phyloP scores from a whole-genome alignment of 768 basidiomycete genomes.

The Stropharia rugosoannulata region DNA sequence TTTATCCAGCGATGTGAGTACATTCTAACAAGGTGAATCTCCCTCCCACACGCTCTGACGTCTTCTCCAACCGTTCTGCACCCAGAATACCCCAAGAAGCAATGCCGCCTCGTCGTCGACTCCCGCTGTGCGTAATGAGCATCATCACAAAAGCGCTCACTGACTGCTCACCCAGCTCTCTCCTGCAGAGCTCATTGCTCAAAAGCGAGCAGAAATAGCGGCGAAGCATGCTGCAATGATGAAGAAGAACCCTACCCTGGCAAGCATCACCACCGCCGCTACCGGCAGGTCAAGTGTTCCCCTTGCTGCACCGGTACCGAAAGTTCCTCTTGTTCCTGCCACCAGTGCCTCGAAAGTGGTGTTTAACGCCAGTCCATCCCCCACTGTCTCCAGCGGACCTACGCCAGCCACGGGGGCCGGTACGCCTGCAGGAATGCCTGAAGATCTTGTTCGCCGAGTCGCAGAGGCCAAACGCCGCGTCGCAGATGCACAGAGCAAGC shows the following conservation, averaged over 20 bases:
- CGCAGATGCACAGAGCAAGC: slow-evolving; percentile 76
- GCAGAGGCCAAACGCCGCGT: slow-evolving; percentile 88
- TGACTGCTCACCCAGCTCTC: slow-evolving; percentile 35
- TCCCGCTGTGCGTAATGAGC: slow-evolving; percentile 7
- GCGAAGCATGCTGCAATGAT: slow-evolving; percentile 84
- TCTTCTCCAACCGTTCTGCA: slow-evolving; percentile 26
- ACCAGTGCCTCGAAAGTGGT: slow-evolving; percentile 30
- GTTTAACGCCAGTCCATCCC: slow-evolving; percentile 31
- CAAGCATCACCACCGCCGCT: slow-evolving; percentile 19
- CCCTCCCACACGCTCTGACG: slow-evolving; percentile 51
- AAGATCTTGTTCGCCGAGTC: slow-evolving; percentile 69
- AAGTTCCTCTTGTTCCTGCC: slow-evolving; percentile 33
- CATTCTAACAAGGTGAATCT: slow-evolving; percentile 68
- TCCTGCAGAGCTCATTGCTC: slow-evolving; percentile 70
- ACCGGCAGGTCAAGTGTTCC: slow-evolving; percentile 12
- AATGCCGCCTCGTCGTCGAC: slow-evolving; percentile 11
- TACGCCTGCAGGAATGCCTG: slow-evolving; percentile 46
- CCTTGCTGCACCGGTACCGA: slow-evolving; percentile 41
- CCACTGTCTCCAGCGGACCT: slow-evolving; percentile 34
- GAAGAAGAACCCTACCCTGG: slow-evolving; percentile 31
- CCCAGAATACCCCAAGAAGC: slow-evolving; percentile 14
- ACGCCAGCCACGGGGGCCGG: slow-evolving; percentile 39
- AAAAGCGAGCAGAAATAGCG: slow-evolving; percentile 81
- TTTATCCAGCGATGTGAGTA: slow-evolving; percentile 70
- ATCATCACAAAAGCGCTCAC: background rate